Conservation (phyloP, 2,329 filamentous ascomycete species). For the Sphaerulina vaccinii region DNA sequence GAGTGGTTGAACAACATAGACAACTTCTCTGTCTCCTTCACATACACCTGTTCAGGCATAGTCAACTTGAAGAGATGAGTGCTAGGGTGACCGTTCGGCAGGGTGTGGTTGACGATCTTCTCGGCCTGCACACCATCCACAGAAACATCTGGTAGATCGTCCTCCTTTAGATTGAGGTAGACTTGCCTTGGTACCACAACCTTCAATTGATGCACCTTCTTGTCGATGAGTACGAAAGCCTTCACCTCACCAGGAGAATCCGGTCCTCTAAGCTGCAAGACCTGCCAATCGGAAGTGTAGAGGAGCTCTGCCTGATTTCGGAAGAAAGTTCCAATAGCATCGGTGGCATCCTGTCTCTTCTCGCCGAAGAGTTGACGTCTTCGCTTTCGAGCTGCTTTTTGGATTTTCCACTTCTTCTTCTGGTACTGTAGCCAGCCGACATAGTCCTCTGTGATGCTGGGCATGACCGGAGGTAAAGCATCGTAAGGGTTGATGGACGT, state of each 20-base stretch:
- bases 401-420: constrained; percentile 98
- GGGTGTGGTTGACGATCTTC: constrained; percentile 86
- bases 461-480: constrained; percentile 78
- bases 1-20: constrained; percentile 82
- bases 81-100: constrained; percentile 93
- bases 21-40: constrained; percentile 80
- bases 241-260: constrained; percentile 82
- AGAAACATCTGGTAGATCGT: constrained; percentile 83
- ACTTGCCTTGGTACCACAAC: constrained; percentile 85
- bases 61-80: constrained; percentile 92
- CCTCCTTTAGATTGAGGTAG: constrained; percentile 86
- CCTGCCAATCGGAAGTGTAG: constrained; percentile 92
- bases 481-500: constrained; percentile 77
- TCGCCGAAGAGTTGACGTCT: constrained; percentile 93
- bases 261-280: constrained; percentile 80
- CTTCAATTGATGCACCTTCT: constrained; percentile 84
- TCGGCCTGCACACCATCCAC: constrained; percentile 84
- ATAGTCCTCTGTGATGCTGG: constrained; percentile 82
- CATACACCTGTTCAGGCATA: constrained; percentile 83
- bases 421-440: constrained; percentile 86
- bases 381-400: constrained; percentile 82
- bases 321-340: constrained; percentile 70
- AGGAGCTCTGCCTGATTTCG: constrained; percentile 87
- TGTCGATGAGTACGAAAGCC: constrained; percentile 89
- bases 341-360: constrained; percentile 60